Evolutionary conservation across 2,329 filamentous ascomycete species (phyloP).

Genomic region (Penicillium brevicompactum): DNA sequence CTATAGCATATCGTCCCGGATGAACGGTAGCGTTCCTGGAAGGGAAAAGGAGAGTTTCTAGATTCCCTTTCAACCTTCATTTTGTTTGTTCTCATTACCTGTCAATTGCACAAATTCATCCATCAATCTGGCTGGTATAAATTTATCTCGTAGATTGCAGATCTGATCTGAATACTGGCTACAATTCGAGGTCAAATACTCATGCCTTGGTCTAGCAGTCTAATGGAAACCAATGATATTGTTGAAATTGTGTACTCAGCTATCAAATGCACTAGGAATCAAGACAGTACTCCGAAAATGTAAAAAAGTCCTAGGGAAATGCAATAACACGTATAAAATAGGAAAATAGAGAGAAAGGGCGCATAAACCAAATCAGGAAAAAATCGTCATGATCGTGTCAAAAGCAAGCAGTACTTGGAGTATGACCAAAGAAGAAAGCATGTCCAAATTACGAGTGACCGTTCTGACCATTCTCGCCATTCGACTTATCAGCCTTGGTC

Average conservation of each 20-base stretch:
- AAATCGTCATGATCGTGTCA: background rate
- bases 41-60: conserved; percentile 8
- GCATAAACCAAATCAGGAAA: background rate
- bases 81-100: conserved; percentile 29
- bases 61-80: conserved; percentile 13
- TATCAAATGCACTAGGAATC: conserved; percentile 1
- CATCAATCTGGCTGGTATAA: background rate
- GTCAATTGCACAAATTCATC: conserved; percentile 28
- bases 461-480: conserved; percentile 22
- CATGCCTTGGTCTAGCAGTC: background rate
- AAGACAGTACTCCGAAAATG: conserved; percentile 1
- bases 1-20: conserved; percentile 27
- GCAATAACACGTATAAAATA: background rate
- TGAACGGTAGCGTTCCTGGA: conserved; percentile 30
- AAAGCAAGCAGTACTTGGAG: background rate
- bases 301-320: background rate
- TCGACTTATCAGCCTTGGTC: conserved; percentile 52
- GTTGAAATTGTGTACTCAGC: background rate
- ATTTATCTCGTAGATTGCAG: background rate
- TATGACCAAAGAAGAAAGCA: background rate
- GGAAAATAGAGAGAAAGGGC: background rate
- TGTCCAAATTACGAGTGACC: conserved; percentile 4
- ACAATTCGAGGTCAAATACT: background rate
- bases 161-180: background rate
- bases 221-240: background rate